Base-by-base conservation (phyloP, 164 flowering plant genomes). In the Aristolochia contorta region DNA sequence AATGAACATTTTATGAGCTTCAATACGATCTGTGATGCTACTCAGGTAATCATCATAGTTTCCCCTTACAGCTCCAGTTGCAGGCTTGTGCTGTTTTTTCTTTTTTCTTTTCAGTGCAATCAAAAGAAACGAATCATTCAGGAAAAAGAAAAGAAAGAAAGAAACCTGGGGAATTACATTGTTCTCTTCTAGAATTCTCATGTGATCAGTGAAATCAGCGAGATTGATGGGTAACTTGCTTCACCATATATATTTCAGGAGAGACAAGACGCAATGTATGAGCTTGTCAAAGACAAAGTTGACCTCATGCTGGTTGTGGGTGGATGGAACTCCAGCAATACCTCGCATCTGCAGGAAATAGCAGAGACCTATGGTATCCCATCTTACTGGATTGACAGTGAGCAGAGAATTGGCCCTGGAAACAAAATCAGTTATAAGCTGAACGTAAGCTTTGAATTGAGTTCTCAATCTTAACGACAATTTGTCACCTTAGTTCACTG, bases 281-380 rank as follows among this genome's bases (percentile, higher is more conserved):
- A 89, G 74, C 72, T 93, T 66, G 92, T 89, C 57, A 87, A 89
- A 52, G 84, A 84, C 25, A 72, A 84, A 58, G 12, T 93, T 22
- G 97, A 92, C 76, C 90, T 93, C 23, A 81, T 93, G 61, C 62
- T 93, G 53, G 97, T 93, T 3, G 79, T 93, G 67, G 98, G 98
- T 56, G 96, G 98, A 27, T 93, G 97, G 97, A 87, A 89, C 77
- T 92, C 98, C 20, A 92, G 98, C 63, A 92, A 92, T 73, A 89
- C 98, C 46, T 92, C 98, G 2, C 98, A 93, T 75, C 77, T 93
- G 53, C 98, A 93, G 80, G 97, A 93, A 77, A 93, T 93, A 70
- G 82, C 98, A 4, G 98, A 92, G 74, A 74, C 37, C 1, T 81
- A 83, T 47, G 96, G 95, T 60, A 92, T 92, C 62, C 98, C 98